These are phyloP conservation scores for Rutstroemia sp. DNA, from an alignment of 2,329 filamentous ascomycete species.

Conservation along the genomic window DNA sequence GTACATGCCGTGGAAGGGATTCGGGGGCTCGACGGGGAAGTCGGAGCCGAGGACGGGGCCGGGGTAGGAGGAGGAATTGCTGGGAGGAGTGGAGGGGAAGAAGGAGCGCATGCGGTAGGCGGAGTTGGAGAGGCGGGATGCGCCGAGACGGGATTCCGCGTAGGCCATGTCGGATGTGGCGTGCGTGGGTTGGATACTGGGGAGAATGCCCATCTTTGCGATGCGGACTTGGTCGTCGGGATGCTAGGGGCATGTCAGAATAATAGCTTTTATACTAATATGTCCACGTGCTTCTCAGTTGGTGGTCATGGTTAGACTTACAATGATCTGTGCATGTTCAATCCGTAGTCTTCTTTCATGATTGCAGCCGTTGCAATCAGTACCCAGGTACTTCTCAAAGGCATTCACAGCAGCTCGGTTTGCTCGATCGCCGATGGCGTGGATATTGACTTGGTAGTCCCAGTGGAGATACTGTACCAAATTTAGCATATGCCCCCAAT, in stretches of 20 bases:
- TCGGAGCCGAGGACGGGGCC: slow-evolving; percentile 57
- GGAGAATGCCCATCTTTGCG: slow-evolving; percentile 51
- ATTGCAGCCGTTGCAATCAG: slow-evolving; percentile 49
- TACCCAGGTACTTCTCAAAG: slow-evolving; percentile 47
- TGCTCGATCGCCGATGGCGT: slow-evolving; percentile 64
- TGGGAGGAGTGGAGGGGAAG: slow-evolving; percentile 33
- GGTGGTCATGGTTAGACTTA: slow-evolving; percentile 5
- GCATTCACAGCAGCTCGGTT: slow-evolving; percentile 59
- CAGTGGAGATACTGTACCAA: slow-evolving; percentile 42
- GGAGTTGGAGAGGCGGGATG: slow-evolving; percentile 42
- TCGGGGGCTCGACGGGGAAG: slow-evolving; percentile 64
- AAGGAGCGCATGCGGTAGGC: slow-evolving; percentile 62
- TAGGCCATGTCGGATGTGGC: slow-evolving; percentile 66
- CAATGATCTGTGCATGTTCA: slow-evolving; percentile 63
- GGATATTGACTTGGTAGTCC: slow-evolving; percentile 62
- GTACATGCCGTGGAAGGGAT: slow-evolving; percentile 62
- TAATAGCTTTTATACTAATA: too few relatives aligned
- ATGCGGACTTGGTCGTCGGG: slow-evolving; percentile 56
- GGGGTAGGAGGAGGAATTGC: slow-evolving; percentile 10
- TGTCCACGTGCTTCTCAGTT: too few relatives aligned
- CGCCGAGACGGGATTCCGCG: slow-evolving; percentile 52
- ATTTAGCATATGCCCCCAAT: background rate
- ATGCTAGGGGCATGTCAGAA: slow-evolving; percentile 31
- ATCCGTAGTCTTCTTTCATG: slow-evolving; percentile 54
- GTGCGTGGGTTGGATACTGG: slow-evolving; percentile 62